Conservation (phyloP, 2,329 filamentous ascomycete genomes). For the Emergomyces africanus region DNA sequence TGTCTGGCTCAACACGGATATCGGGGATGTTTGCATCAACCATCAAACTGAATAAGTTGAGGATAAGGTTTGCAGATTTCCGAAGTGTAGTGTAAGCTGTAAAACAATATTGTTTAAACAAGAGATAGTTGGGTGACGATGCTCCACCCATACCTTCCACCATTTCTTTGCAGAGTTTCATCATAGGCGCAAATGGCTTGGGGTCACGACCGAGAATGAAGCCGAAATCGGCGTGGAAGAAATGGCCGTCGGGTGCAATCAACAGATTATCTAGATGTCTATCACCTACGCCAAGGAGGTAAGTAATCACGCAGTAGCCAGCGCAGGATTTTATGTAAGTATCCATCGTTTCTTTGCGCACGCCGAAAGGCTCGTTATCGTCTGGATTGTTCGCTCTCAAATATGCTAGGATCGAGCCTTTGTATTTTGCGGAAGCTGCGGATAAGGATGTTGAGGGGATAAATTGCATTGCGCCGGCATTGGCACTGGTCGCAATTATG, state of each 20-base stretch:
- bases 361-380: constrained; percentile 62
- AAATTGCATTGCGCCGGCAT: constrained; percentile 85
- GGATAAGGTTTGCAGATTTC: constrained; percentile 78
- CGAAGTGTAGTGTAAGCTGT: constrained; percentile 84
- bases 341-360: constrained; percentile 86
- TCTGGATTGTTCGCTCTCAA: constrained; percentile 85
- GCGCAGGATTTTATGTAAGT: constrained; percentile 93
- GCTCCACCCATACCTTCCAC: constrained; percentile 94
- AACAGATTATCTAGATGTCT: constrained; percentile 92
- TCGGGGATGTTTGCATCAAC: constrained; percentile 95
- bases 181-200: constrained; percentile 90
- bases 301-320: constrained; percentile 97
- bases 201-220: constrained; percentile 96
- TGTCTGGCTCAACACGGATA: constrained; percentile 82
- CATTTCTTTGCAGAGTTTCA: constrained; percentile 98
- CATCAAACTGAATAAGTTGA: constrained; percentile 95
- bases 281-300: constrained; percentile 91
- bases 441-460: constrained; percentile 77
- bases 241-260: constrained; percentile 77
- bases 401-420: constrained; percentile 64
- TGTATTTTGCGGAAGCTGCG: constrained; percentile 71
- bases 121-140: constrained; percentile 64
- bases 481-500: constrained; percentile 83
- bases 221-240: constrained; percentile 97
- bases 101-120: constrained; percentile 94